phyloP scores from a whole-genome alignment of 495 filamentous ascomycete genomes.

The Apiosordaria backusii region DNA sequence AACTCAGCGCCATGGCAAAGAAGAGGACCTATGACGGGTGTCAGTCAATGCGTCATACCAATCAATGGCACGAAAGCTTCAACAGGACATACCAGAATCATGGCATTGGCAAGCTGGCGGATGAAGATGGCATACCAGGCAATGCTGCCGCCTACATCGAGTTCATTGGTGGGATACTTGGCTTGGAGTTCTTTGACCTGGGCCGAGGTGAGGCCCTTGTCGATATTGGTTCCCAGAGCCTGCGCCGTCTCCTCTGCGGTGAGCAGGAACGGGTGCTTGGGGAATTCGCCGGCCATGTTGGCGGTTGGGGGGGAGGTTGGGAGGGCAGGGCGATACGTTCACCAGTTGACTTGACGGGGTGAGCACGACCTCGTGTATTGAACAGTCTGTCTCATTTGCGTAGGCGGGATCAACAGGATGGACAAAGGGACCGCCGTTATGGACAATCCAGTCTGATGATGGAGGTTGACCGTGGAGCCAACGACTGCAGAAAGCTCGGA shows the following conservation, averaged over 20 bases:
- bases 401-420: not conserved
- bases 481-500: slow-evolving; percentile 2
- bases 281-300: slow-evolving; percentile 41
- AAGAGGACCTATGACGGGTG: slow-evolving; percentile 60
- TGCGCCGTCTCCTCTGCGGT: slow-evolving; percentile 49
- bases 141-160: slow-evolving; percentile 58
- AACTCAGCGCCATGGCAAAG: slow-evolving; percentile 79
- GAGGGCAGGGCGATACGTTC: slow-evolving; percentile 7
- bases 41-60: slow-evolving; percentile 15
- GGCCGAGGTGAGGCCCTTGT: slow-evolving; percentile 53
- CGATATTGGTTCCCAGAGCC: slow-evolving; percentile 51
- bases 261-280: slow-evolving; percentile 52
- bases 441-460: not conserved
- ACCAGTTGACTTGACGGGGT: not conserved
- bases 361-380: slow-evolving; percentile 3
- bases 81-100: slow-evolving; percentile 53
- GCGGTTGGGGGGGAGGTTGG: slow-evolving; percentile 11
- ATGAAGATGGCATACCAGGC: slow-evolving; percentile 63
- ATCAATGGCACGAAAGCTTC: not conserved
- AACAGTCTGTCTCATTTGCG: slow-evolving; percentile 17
- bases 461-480: not conserved
- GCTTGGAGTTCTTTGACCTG: slow-evolving; percentile 49
- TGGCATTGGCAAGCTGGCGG: slow-evolving; percentile 64
- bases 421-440: not conserved
- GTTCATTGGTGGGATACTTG: slow-evolving; percentile 58